phyloP scores from a whole-genome alignment of 441 rosid species.

The Brassica balearica region DNA sequence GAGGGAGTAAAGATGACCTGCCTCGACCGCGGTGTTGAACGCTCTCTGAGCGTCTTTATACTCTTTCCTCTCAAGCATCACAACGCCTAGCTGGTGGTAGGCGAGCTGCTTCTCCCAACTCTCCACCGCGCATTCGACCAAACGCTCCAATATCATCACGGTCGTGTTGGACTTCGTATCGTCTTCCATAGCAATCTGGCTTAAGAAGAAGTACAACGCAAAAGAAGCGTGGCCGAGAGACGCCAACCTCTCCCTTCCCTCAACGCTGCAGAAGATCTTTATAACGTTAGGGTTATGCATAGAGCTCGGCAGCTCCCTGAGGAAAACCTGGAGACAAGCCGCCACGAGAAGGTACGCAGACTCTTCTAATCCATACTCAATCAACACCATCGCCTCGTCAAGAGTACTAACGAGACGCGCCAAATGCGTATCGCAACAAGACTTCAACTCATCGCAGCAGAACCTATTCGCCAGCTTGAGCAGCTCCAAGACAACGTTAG shows the following conservation, averaged over 20 bases:
- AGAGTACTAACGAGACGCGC: constrained; percentile 65
- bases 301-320: constrained; percentile 82
- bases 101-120: constrained; percentile 91
- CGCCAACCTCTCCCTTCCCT: constrained; percentile 71
- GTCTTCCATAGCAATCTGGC: constrained; percentile 85
- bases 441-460: constrained; percentile 91
- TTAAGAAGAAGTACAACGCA: constrained; percentile 77
- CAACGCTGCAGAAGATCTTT: constrained; percentile 70
- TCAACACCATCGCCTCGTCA: constrained; percentile 70
- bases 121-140: constrained; percentile 74
- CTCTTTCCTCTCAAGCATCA: constrained; percentile 89
- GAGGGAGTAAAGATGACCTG: constrained; percentile 78
- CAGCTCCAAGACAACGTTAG: constrained; percentile 72
- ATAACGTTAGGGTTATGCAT: constrained; percentile 67
- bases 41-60: constrained; percentile 86
- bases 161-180: constrained; percentile 85
- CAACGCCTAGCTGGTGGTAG: constrained; percentile 83
- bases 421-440: constrained; percentile 75
- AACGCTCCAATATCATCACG: constrained; percentile 89
- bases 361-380: constrained; percentile 90
- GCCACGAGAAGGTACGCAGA: constrained; percentile 75
- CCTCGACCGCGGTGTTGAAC: constrained; percentile 77
- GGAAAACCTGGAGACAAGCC: constrained; percentile 84
- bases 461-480: constrained; percentile 82
- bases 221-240: constrained; percentile 82